Conservation (phyloP, 2,329 filamentous ascomycete genomes). For the Colletotrichum tamarilloi region DNA sequence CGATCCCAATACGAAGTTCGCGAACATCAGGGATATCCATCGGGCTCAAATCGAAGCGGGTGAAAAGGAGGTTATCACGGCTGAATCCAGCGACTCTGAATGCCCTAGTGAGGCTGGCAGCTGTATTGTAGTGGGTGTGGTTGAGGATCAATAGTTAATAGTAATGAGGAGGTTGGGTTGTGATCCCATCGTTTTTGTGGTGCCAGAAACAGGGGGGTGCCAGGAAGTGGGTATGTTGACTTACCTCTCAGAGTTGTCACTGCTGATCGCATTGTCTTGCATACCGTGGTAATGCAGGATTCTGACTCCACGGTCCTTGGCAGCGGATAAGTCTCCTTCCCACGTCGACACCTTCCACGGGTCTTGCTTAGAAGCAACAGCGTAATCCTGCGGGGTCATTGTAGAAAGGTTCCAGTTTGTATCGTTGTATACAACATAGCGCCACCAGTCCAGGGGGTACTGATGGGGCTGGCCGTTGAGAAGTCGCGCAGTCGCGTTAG, state of each 20-base stretch:
- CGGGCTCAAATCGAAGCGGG: too few relatives aligned
- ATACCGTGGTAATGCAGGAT: constrained; percentile 59
- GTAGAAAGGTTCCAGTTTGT: constrained; percentile 34
- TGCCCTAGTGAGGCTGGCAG: too few relatives aligned
- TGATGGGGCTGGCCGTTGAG: constrained; percentile 8
- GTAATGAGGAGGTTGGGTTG: too few relatives aligned
- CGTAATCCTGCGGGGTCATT: constrained; percentile 29
- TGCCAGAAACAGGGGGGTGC: too few relatives aligned
- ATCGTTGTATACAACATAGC: constrained; percentile 44
- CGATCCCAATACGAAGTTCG: too few relatives aligned
- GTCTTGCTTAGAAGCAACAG: constrained; percentile 40
- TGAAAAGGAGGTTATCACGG: too few relatives aligned
- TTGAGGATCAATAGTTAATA: too few relatives aligned
- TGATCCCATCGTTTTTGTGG: too few relatives aligned
- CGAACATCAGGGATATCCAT: too few relatives aligned
- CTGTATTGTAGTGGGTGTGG: too few relatives aligned
- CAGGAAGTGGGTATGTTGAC: too few relatives aligned
- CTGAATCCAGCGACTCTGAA: too few relatives aligned
- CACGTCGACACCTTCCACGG: constrained; percentile 53
- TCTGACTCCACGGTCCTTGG: constrained; percentile 55
- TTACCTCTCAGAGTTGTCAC: constrained; percentile 58
- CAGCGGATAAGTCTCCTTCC: constrained; percentile 51
- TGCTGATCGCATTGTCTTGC: constrained; percentile 53
- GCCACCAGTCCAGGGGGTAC: constrained; percentile 35
- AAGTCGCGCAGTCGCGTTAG: constrained; percentile 41